Evolutionary conservation across 75 land plant genomes (phyloP), one percentile per base, ranked within the genome.

Genomic region (Azolla pinnata): DNA sequence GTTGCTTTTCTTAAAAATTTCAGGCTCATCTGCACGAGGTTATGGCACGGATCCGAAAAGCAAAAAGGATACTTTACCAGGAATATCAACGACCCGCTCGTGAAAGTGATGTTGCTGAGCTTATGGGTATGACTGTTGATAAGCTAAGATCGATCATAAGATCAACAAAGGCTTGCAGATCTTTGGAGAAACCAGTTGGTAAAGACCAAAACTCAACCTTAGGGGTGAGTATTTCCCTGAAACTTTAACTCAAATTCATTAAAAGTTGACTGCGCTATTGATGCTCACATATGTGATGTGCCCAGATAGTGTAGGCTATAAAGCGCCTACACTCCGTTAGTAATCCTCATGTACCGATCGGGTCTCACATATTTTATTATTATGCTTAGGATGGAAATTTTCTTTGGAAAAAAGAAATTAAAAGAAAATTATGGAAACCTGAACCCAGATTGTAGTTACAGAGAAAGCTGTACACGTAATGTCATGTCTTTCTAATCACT

Each of bases 11-110:
- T 38, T 38, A 7, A 38, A 8, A 8, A 38, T 57, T 7, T 42
- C 78, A 90, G 97, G 72, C 78, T 63, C 93, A 91, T 78, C 70
- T 88, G 74, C 81, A 77, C 48, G 89, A 88, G 51, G 83, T 84
- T 38, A 71, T 80, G n/a, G 76, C 84, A 53, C 80, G 80, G 56
- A 81, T 88, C 40, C 76, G 66, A 69, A 83, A 82, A 69, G 83
- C 97, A 19, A 80, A 65, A 69, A 85, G 73, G 59, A 78, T 75
- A 18, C 56, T 91, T n/a, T 74, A 60, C 34, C 71, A 60, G 53
- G 88, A 82, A 62, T 78, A 72, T 59, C 81, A 84, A 67, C 70
- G 68, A 57, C 65, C 62, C 18, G 96, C 95, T 54, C 44, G 56
- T 19, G 64, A 88, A 56, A 83, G 77, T 67, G 86, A 91, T 69